A percentile compares a stretch with the other conserved stretches of the same genome.
Evolutionary conservation across 2,329 filamentous ascomycete species (phyloP).

Genomic region (Alternaria viburni): DNA sequence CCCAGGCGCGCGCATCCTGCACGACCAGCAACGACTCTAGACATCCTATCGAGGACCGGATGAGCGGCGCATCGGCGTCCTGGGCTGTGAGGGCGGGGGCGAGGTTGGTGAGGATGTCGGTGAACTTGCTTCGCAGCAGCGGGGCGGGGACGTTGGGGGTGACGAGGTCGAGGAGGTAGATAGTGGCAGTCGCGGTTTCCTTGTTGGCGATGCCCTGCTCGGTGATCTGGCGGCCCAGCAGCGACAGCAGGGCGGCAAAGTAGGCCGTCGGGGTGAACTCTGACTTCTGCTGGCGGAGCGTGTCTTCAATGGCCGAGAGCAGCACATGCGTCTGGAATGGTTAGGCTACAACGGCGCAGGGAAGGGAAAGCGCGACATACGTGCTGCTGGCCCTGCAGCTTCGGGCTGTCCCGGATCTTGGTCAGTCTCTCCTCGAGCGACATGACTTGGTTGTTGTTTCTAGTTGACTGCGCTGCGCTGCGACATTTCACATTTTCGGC

Average conservation of each 20-base stretch:
- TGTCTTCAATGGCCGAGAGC: conserved; percentile 89
- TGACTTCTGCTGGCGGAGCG: conserved; percentile 84
- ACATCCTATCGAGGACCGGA: conserved; percentile 88
- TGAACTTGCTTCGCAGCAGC: conserved; percentile 92
- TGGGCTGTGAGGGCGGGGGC: conserved; percentile 80
- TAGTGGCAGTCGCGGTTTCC: conserved; percentile 81
- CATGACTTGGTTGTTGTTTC: conserved; percentile 44
- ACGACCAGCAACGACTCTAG: conserved; percentile 89
- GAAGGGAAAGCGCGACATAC: conserved; percentile 56
- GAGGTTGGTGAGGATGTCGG: conserved; percentile 85
- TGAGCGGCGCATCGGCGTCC: conserved; percentile 84
- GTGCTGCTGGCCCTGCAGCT: conserved; percentile 93
- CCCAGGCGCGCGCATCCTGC: conserved; percentile 88
- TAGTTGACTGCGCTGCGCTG: not conserved
- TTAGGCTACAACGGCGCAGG: conserved; percentile 15
- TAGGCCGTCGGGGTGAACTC: conserved; percentile 87
- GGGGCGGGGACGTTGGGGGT: conserved; percentile 83
- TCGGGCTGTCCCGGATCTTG: conserved; percentile 91
- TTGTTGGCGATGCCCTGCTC: conserved; percentile 73
- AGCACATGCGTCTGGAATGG: conserved; percentile 77
- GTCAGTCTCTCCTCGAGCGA: conserved; percentile 89
- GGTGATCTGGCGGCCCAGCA: conserved; percentile 78
- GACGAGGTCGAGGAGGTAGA: conserved; percentile 94
- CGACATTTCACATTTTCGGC: conserved; percentile 14
- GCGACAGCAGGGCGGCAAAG: conserved; percentile 90